Evolutionary conservation across 768 basidiomycete species (phyloP), one percentile per base, ranked within the genome.

Genomic region (Fomitopsis serialis): DNA sequence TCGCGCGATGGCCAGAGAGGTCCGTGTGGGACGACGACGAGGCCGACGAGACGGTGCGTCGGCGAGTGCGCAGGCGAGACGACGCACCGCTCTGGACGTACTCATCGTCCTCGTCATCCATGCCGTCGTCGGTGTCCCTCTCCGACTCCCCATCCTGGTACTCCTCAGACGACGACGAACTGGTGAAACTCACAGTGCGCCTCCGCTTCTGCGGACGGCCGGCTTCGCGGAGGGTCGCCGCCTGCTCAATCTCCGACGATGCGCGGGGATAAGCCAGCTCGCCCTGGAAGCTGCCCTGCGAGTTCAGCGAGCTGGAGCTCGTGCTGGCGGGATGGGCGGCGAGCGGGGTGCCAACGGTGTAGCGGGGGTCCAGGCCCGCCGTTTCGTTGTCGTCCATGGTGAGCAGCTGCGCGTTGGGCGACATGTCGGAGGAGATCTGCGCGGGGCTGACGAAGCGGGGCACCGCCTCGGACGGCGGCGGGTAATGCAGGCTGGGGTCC

Each of bases 1-100:
- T 73, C 11, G 77, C 77, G 53, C 80, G 78, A 37, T 60, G 62
- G 42, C 46, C 50, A 35, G 57, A 45, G 3, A 48, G 27, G 37
- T 36, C 47, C 27, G 51, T 48, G n/a, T 46, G 45, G 47, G 52
- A 36, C 37, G 57, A 51, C 5, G 58, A 42, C 42, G 52, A 48
- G 2, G 53, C 48, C 6, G 36, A 45, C 35, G 53, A 54, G 7
- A 50, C 46, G 44, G 58, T 49, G 12, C 58, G 54, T 32, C 53
- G 51, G 15, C 54, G 52, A 2, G 53, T 47, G 50, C 53, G 61
- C 45, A 48, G 36, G n/a, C 50, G 45, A 17, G 42, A 37, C 13
- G 42, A 37, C 13, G 49, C 13, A 15, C 49, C 17, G 13, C 42
- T 40, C 42, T 59, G 51, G 12, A 54, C 51, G 40, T 56, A 61